Evolutionary conservation across 345 rosid genomes (phyloP), one percentile per base, ranked within the genome.

Genomic region (Litchi chinensis): DNA sequence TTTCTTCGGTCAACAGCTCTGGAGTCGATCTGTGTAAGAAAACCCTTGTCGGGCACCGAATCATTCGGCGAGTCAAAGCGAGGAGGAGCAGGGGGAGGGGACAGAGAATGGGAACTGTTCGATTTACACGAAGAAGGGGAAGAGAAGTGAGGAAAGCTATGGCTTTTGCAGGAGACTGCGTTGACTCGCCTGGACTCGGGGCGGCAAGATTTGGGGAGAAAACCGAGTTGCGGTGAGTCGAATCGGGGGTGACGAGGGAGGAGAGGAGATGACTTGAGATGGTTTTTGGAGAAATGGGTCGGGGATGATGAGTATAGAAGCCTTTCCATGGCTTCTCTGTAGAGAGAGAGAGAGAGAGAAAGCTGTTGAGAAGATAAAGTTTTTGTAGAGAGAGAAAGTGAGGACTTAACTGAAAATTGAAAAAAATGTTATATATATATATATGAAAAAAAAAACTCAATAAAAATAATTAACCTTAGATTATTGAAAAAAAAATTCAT

Each of bases 241-340:
- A 85, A 78, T 71, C 87, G 87, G 62, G 57, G 69, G 56, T 86
- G 87, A 60, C 85, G 87, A 76, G 88, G 81, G 40, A 85, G 84
- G 39, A 79, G 79, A 41, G 87, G 85, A 50, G 81, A 80, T 63
- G 84, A 66, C 78, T 75, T 87, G 19, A 59, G 81, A 37, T 70
- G 71, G 66, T 79, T 41, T 82, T 85, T 88, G 79, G 83, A 76
- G 75, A 88, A 22, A 74, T 75, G 82, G 8, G 85, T 78, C 2
- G 94, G 77, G n/a, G 89, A 82, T 59, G 95, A 89, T 40, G 92
- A 86, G 84, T 89, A 91, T 0, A 94, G 90, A 86, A 96, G 95
- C 96, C 96, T 89, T 78, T 93, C 99, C 99, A 95, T 95, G 88
- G 91, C 89, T 82, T 83, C 85, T 69, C 39, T 13, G 76, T 76